Base-by-base conservation (phyloP, 495 filamentous ascomycete genomes). In the Tuber calosporum region DNA sequence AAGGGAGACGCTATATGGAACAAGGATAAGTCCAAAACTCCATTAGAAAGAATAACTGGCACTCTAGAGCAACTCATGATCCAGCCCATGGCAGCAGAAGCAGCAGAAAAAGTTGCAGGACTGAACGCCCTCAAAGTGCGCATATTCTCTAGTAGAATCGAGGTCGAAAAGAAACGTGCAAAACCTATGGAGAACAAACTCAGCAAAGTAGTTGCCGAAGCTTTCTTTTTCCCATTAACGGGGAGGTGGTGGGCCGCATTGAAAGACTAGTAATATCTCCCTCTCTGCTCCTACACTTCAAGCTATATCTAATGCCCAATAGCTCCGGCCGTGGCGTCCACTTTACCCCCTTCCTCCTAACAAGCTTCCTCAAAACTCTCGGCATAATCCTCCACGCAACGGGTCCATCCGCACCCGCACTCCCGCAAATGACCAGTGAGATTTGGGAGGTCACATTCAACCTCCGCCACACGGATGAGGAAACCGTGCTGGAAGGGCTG, bases 71-170 rank as follows among this genome's bases (percentile, higher is more conserved):
- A 88, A 34, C 82, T 85, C 13, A 92, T 96, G 74, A 88, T 97
- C 37, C 87, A 90, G 45, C 95, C 95, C 17, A 83, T 97, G 48
- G 92, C 93, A 17, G 86, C 86, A 3, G 84, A 85, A 38, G 92
- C 94, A 66, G 87, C 89, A 30, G 90, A 92, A 76, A 83, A 87
- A 22, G 82, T 89, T 34, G 88, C 92, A 1, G 93, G 94, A 0
- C 93, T 94, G 0, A 89, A 92, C 75, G 88, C 89, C 7, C 88
- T 97, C 45, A 97, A 97, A 84, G 88, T 97, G 69, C 88, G 90
- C 70, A 92, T 88, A 26, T 93, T 93, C 83, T 91, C 89, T 39
- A 88, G 88, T 0, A 87, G 91, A 30, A 89, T 93, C 84, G 87
- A 87, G 66, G 88, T 90, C 30, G 88, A 91, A 80, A 87, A 87